Conservation (phyloP, 495 filamentous ascomycete species). For the Tuber magnatum region DNA sequence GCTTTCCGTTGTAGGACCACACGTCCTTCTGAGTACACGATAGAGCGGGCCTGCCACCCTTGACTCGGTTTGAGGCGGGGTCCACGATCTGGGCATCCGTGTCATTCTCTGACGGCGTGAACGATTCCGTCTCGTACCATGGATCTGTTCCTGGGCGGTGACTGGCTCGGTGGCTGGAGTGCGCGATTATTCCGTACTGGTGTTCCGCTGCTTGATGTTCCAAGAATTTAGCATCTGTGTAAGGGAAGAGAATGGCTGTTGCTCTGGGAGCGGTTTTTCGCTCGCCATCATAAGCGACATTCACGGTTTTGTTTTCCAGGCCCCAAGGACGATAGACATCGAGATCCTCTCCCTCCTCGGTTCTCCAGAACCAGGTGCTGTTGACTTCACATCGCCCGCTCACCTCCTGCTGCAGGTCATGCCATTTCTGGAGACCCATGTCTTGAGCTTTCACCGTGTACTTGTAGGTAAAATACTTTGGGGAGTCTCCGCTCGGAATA, state of each 20-base stretch:
- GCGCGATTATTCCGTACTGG: neutral
- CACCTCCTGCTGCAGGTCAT: neutral
- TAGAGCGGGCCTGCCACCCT: neutral
- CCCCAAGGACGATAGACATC: conserved; percentile 4
- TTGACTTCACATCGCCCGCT: neutral
- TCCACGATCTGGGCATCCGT: neutral
- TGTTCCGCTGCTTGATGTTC: neutral
- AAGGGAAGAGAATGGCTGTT: conserved; percentile 1
- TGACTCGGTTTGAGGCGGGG: neutral
- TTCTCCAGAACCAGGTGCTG: neutral
- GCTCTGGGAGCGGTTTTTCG: neutral
- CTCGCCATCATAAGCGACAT: neutral
- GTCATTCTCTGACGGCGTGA: neutral
- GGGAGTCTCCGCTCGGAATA: neutral
- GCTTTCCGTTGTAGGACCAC: neutral
- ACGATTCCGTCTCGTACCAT: neutral
- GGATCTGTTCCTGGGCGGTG: neutral
- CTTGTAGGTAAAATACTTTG: neutral
- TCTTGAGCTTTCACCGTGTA: neutral
- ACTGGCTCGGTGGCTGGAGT: neutral
- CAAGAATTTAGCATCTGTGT: neutral
- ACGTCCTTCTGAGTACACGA: neutral
- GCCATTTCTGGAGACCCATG: conserved; percentile 4
- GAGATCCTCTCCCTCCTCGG: neutral
- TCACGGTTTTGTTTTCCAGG: neutral